Percentiles rank a stretch among this genome's conserved stretches.
Conservation (phyloP, 73 alveolate genomes). For the Symbiodinium pilosum region DNA sequence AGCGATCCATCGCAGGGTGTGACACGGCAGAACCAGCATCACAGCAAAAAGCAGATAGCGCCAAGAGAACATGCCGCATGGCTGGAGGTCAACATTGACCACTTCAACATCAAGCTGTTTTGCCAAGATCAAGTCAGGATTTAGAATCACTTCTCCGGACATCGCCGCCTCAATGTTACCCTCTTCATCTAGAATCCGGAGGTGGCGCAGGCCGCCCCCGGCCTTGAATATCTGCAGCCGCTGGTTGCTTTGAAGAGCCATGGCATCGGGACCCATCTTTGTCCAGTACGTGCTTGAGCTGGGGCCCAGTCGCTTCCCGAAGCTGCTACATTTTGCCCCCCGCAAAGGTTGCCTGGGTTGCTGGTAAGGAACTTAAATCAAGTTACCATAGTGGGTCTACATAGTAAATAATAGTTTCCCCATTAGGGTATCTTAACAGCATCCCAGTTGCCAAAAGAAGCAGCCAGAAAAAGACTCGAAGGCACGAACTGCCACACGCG, state of each 20-base stretch:
- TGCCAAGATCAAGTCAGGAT: too few species aligned
- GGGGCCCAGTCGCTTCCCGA: not conserved
- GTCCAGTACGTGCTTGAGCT: not conserved
- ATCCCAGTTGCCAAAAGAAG: not conserved
- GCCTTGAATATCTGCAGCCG: not conserved
- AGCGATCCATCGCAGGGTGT: not conserved
- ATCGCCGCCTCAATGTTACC: too few species aligned
- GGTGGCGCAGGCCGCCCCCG: not conserved
- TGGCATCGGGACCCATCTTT: not conserved
- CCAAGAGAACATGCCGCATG: conserved; percentile 7
- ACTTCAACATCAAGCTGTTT: too few species aligned
- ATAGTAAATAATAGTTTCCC: too few species aligned
- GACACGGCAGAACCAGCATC: not conserved
- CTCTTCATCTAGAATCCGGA: not conserved
- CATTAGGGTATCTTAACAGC: too few species aligned
- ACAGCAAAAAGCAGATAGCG: not conserved
- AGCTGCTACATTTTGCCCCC: too few species aligned
- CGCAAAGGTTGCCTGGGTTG: too few species aligned
- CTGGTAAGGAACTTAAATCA: too few species aligned
- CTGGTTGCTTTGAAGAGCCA: not conserved
- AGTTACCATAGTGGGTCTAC: too few species aligned
- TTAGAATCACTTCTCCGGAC: too few species aligned
- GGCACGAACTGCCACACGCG: not conserved
- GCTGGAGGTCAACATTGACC: too few species aligned
- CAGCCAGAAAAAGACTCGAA: not conserved